Percentiles rank a stretch among this genome's conserved stretches.
Conservation (phyloP, 306 rosid species). For the Quercus aquifolioides region DNA sequence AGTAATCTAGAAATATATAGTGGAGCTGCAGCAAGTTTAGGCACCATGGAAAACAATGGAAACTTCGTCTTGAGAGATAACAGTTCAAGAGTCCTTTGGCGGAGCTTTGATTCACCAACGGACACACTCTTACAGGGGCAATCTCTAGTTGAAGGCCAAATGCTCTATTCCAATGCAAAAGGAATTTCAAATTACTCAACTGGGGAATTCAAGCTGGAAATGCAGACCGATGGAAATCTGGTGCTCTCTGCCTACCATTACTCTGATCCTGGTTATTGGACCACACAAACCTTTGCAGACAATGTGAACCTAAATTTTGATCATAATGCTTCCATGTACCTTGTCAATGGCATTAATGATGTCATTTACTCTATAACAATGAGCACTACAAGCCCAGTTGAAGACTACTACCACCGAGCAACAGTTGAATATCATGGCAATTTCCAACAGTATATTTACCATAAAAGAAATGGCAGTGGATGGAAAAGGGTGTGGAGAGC, state of each 20-base stretch:
- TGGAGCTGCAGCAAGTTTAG: conserved; percentile 1
- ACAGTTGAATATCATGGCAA: conserved; percentile 30
- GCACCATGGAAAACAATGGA: conserved; percentile 22
- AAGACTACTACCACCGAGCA: conserved; percentile 32
- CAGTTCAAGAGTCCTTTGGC: conserved; percentile 2
- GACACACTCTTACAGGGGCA: conserved; percentile 28
- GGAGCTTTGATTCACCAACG: conserved; percentile 10
- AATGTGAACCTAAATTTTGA: conserved; percentile 16
- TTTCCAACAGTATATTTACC: conserved; percentile 31
- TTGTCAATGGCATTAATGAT: not conserved
- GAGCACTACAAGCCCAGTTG: conserved; percentile 7
- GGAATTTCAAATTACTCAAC: conserved; percentile 26
- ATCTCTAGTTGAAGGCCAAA: not conserved
- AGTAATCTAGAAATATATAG: not conserved
- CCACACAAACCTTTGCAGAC: not conserved
- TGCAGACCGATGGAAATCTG: conserved; percentile 27
- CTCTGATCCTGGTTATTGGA: conserved; percentile 27
- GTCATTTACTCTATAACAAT: not conserved
- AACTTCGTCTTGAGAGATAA: conserved; percentile 14
- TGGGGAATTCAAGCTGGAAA: conserved; percentile 13
- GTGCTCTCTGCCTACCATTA: conserved; percentile 15
- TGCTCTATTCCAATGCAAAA: conserved; percentile 18
- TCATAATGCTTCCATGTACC: conserved; percentile 3
- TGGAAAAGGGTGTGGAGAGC: conserved; percentile 37
- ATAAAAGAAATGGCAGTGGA: conserved; percentile 18